Evolutionary conservation across 306 rosid genomes (phyloP).

Genomic region (Canavalia ensiformis): DNA sequence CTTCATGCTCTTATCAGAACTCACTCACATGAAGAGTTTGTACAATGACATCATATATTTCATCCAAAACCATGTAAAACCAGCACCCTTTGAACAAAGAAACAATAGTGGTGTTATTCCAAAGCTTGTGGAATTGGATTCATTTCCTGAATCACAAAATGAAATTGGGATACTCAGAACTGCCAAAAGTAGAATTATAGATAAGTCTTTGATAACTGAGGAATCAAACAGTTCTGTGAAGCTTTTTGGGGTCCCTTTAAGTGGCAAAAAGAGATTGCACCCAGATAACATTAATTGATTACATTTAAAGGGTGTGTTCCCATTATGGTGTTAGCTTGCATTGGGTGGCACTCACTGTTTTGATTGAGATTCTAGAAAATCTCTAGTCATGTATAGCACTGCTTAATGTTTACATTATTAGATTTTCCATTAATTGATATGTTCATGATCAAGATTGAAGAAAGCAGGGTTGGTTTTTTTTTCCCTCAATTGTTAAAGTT

Average conservation of each 20-base stretch:
- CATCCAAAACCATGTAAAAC: constrained; percentile 73
- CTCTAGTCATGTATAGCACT: constrained; percentile 39
- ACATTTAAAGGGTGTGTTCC: not conserved
- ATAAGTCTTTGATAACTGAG: constrained; percentile 33
- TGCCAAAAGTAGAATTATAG: constrained; percentile 13
- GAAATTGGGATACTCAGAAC: not conserved
- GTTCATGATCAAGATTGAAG: not conserved
- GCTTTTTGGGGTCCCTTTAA: constrained; percentile 65
- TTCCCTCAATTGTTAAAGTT: not conserved
- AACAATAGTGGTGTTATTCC: constrained; percentile 33
- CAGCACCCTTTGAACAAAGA: constrained; percentile 48
- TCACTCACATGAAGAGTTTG: constrained; percentile 71
- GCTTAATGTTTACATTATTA: not conserved
- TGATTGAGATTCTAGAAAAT: constrained; percentile 30
- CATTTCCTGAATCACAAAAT: constrained; percentile 40
- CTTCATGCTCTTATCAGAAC: constrained; percentile 70
- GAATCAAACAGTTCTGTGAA: constrained; percentile 47
- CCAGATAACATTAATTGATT: constrained; percentile 41
- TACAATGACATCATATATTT: constrained; percentile 74
- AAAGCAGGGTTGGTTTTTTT: not conserved
- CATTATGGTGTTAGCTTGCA: constrained; percentile 11
- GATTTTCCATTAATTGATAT: not conserved
- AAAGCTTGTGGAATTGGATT: constrained; percentile 56
- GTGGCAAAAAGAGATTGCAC: constrained; percentile 61
- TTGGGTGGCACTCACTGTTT: not conserved